Base-by-base conservation (phyloP, 331 rosid genomes). In the Saraca asoca region DNA sequence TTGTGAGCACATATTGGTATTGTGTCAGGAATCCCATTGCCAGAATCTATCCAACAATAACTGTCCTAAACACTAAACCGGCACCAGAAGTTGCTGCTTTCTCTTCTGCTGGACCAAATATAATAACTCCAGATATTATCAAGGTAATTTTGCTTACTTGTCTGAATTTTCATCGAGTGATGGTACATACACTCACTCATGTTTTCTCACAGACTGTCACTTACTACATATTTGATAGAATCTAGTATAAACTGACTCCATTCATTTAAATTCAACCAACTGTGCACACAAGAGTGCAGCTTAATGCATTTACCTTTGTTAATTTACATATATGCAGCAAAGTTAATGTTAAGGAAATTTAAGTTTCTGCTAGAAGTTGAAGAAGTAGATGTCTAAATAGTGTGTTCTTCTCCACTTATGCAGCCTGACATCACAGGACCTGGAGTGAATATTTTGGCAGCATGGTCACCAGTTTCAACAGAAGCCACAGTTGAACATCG, bases 361-460 rank as follows among this genome's bases (percentile, higher is more conserved):
- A 16, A 14, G 12, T 35, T 18, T 7, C 65, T 63, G 43, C 12
- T 37, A 37, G 44, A 51, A 38, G n/a, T 38, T 20, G 14, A 24
- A 43, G 12, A n/a, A 33, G 10, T 11, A 9, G 35, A 9, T 14
- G 19, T 58, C 62, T 57, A 57, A 52, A 39, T 31, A 48, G 14
- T 42, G 50, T 45, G 38, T 51, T 58, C 9, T 64, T 24, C 57
- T 69, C 56, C 60, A 74, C 63, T 58, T 58, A 10, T 75, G 84
- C 83, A 86, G 88, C 96, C 90, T 55, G 87, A 89, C 62, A 72
- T 82, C 45, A 80, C 88, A 62, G 90, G 72, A 67, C 90, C 87
- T 6, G 90, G 93, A 37, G 72, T 86, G 81, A 86, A 86, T 64
- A 80, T 84, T 55, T 74, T 86, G 73, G 93, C 90, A 78, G 87